Evolutionary conservation across 805 yeast species (phyloP).

Genomic region (Zygoascus biomembranicola): DNA sequence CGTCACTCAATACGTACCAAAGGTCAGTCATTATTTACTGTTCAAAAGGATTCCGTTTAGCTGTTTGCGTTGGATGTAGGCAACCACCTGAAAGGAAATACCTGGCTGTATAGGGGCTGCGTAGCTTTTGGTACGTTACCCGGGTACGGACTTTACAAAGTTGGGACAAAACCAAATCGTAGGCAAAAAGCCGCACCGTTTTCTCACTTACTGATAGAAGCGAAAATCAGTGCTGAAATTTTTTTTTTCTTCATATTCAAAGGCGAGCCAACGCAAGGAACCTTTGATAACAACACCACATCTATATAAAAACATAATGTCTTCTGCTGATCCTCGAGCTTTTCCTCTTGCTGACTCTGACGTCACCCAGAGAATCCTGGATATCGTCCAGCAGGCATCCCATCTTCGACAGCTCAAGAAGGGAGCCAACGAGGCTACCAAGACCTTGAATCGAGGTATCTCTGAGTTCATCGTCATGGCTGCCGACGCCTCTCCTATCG

Average conservation of each 20-base stretch:
- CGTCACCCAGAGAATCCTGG: constrained; percentile 92
- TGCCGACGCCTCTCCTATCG: constrained; percentile 99
- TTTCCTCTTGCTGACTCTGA: constrained; percentile 98
- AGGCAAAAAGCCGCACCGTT: too few relatives aligned
- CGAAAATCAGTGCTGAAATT: background rate
- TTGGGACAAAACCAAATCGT: background rate
- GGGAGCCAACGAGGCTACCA: constrained; percentile 99
- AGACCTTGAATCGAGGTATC: constrained; percentile 98
- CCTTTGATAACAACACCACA: constrained; percentile 19
- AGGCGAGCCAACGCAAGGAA: constrained; percentile 33
- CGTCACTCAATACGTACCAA: constrained; percentile 43
- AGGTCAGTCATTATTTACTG: constrained; percentile 51
- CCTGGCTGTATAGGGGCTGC: background rate
- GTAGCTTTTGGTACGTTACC: background rate
- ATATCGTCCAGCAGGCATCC: constrained; percentile 96
- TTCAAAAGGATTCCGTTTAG: background rate
- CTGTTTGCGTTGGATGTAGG: constrained; percentile 1
- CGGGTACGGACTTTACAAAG: background rate
- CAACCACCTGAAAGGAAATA: background rate
- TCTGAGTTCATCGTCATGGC: constrained; percentile 99
- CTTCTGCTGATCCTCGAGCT: constrained; percentile 95
- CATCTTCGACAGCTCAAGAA: constrained; percentile 97
- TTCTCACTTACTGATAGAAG: too few relatives aligned
- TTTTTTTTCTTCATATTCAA: constrained; percentile 4
- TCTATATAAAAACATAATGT: constrained; percentile 38